Evolutionary conservation across 352 stramenopile genomes (phyloP), one percentile per base, ranked within the genome.

Genomic region (Phytopythium vexans): DNA sequence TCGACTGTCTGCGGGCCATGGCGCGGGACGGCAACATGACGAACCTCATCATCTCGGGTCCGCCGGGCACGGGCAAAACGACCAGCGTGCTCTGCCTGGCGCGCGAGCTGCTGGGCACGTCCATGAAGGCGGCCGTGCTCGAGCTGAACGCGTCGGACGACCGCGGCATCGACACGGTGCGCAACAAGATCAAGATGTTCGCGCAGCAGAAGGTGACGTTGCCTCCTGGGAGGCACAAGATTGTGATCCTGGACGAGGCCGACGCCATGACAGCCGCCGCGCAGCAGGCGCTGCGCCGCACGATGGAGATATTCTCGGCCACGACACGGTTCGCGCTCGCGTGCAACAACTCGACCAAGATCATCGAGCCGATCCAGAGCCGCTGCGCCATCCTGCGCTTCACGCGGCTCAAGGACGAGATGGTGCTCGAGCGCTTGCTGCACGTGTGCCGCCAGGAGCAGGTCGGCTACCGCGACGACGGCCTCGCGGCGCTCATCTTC

Each of bases 151-250:
- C 97, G 15, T 99, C 95, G 1, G 97, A 99, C 76, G 95, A 98
- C 58, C 81, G 94, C 49, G 82, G 82, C 52, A 93, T 93, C 52
- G 80, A 93, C 64, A 93, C 80, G 27, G 82, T 93, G 21, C 86
- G 97, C 35, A 98, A 95, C 65, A 98, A 98, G 66, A 99, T 99
- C 77, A 99, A 99, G 73, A 96, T 96, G 69, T 99, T 99, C 78
- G 97, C 97, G 43, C 95, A 99, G 77, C 98, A 98, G 62, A 99
- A 98, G 71, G 96, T 99, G 56, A 96, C 84, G 59, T 76, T 97
- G 15, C 88, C 91, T 7, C 81, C 86, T 0, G 84, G 85, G 1
- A 77, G 84, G 33, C 96, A 99, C 68, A 99, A 99, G 77, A 96
- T 99, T 58, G 96, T 99, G 61, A 99, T 99, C 66, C 76, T 99